phyloP scores from a whole-genome alignment of 2,329 filamentous ascomycete species.

The Nothophaeocryptopus gaeumannii region DNA sequence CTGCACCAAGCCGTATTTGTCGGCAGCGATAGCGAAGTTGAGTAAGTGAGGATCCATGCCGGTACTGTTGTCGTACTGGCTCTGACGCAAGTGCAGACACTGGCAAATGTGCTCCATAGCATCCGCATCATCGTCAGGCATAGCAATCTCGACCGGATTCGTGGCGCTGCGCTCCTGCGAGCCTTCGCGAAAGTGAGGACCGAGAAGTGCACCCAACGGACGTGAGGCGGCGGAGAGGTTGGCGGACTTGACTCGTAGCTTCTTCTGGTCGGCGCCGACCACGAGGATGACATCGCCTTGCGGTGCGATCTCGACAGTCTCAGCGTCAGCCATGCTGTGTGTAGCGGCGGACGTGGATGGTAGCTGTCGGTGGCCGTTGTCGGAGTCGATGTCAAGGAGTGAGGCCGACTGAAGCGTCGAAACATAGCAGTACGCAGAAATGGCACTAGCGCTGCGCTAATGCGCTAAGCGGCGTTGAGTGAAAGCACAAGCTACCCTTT shows the following conservation, averaged over 20 bases:
- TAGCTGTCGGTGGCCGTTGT: too few relatives aligned
- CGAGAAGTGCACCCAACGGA: conserved; percentile 9
- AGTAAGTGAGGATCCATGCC: too few relatives aligned
- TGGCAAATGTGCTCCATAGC: conserved; percentile 10
- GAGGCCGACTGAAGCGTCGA: too few relatives aligned
- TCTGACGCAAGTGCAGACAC: neutral
- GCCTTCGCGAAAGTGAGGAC: conserved; percentile 14
- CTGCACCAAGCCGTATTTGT: too few relatives aligned
- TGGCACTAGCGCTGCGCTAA: too few relatives aligned
- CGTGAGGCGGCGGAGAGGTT: neutral
- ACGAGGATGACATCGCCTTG: conserved; percentile 10
- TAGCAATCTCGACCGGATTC: conserved; percentile 3
- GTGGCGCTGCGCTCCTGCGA: neutral
- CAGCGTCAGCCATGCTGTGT: neutral
- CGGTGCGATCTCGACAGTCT: neutral
- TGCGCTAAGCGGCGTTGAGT: too few relatives aligned
- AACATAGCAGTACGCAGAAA: too few relatives aligned
- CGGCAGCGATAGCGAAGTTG: too few relatives aligned
- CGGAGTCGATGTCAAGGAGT: too few relatives aligned
- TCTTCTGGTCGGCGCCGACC: neutral
- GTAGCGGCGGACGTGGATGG: too few relatives aligned
- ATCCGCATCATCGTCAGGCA: conserved; percentile 9
- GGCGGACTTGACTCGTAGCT: conserved; percentile 1
- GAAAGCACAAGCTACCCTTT: too few relatives aligned
- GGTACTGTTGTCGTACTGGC: too few relatives aligned